Conservation (phyloP, 805 yeast genomes). For the Jamesozyma hellenica region DNA sequence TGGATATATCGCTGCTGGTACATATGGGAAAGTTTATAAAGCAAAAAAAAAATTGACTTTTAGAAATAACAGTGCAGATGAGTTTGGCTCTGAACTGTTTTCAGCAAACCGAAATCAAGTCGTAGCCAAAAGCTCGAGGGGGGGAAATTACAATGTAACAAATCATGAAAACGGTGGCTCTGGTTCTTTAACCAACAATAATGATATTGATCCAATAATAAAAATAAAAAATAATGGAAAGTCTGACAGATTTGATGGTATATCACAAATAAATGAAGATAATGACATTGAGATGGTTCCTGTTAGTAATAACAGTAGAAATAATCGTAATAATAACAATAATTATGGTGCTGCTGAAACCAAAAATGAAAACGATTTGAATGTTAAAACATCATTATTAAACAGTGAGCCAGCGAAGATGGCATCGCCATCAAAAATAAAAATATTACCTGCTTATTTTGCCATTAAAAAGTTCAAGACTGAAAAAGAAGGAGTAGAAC, state of each 20-base stretch:
- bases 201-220: too few species aligned
- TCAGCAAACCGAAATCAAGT: not conserved
- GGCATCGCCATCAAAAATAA: slow-evolving; percentile 3
- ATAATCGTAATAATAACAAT: not conserved
- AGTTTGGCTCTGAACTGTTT: not conserved
- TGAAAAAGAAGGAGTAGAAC: slow-evolving; percentile 79
- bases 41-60: slow-evolving; percentile 39
- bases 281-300: not conserved
- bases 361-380: not conserved
- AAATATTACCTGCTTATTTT: slow-evolving; percentile 32
- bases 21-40: slow-evolving; percentile 94
- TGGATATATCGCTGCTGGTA: slow-evolving; percentile 97
- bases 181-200: too few species aligned
- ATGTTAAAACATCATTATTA: not conserved
- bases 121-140: too few species aligned
- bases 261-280: not conserved
- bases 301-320: not conserved
- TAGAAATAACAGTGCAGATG: too few species aligned
- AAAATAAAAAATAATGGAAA: not conserved
- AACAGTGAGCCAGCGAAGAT: not conserved
- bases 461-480: slow-evolving; percentile 95
- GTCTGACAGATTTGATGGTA: not conserved
- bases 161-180: too few species aligned
- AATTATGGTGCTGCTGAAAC: not conserved
- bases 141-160: too few species aligned